These are phyloP conservation scores for Ophiostoma sp. DNA, from an alignment of 2,329 filamentous ascomycete species.

Conservation along the genomic window DNA sequence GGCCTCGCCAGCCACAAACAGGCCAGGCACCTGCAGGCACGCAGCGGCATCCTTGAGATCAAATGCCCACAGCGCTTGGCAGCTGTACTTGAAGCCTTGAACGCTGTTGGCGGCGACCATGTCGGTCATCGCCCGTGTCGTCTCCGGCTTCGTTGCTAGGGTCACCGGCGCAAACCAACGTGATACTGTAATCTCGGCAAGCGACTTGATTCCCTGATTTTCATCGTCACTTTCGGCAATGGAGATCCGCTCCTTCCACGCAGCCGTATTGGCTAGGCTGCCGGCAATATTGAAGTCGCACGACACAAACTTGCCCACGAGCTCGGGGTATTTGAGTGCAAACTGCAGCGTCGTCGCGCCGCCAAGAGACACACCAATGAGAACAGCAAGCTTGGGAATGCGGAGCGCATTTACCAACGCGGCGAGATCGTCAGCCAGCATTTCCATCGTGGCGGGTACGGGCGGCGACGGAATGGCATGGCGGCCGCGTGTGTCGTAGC, in stretches of 20 bases:
- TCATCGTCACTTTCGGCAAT: conserved; percentile 51
- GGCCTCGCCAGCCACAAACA: conserved; percentile 66
- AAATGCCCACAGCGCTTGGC: conserved; percentile 67
- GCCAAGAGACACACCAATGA: conserved; percentile 76
- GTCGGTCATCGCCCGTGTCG: conserved; percentile 54
- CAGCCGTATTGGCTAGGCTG: conserved; percentile 67
- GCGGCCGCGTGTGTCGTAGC: conserved; percentile 72
- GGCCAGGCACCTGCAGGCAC: conserved; percentile 50
- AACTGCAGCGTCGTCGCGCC: conserved; percentile 72
- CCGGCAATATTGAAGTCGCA: conserved; percentile 75
- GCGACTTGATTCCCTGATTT: conserved; percentile 50
- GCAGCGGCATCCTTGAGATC: conserved; percentile 57
- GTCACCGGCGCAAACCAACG: conserved; percentile 69
- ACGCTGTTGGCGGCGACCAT: conserved; percentile 67
- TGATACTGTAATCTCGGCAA: conserved; percentile 66
- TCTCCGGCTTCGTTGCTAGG: conserved; percentile 42
- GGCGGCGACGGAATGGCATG: conserved; percentile 45
- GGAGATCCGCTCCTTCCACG: conserved; percentile 72
- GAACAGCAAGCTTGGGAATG: conserved; percentile 58
- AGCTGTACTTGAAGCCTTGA: conserved; percentile 61
- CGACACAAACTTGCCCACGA: conserved; percentile 58
- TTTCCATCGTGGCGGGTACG: conserved; percentile 54
- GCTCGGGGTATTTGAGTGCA: conserved; percentile 58
- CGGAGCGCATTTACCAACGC: conserved; percentile 63
- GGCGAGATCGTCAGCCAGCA: conserved; percentile 63